These are phyloP conservation scores for Paramyrothecium sp. DNA, from an alignment of 2,329 filamentous ascomycete genomes.

Conservation along the genomic window DNA sequence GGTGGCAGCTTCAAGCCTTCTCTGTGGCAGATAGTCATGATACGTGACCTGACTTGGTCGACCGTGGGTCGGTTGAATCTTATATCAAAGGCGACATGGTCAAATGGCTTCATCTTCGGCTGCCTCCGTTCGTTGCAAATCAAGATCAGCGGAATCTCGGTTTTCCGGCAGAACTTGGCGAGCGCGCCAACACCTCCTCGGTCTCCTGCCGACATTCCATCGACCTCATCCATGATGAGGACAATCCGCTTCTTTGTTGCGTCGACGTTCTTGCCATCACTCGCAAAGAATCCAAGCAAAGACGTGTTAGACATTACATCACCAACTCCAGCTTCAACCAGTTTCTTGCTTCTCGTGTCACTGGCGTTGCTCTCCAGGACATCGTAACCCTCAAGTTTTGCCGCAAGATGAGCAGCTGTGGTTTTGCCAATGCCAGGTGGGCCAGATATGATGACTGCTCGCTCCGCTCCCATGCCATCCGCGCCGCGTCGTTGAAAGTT, in stretches of 20 bases:
- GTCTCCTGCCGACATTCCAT: slow-evolving; percentile 97
- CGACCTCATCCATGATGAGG: slow-evolving; percentile 97
- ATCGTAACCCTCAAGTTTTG: slow-evolving; percentile 90
- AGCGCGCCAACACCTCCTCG: slow-evolving; percentile 92
- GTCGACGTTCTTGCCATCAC: slow-evolving; percentile 78
- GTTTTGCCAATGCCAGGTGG: slow-evolving; percentile 98
- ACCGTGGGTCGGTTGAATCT: slow-evolving; percentile 86
- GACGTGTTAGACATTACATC: slow-evolving; percentile 95
- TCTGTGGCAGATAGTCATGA: slow-evolving; percentile 92
- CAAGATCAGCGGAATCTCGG: slow-evolving; percentile 88
- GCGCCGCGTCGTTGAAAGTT: slow-evolving; percentile 80
- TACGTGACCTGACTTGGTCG: slow-evolving; percentile 85
- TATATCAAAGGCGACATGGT: slow-evolving; percentile 79
- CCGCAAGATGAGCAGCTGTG: slow-evolving; percentile 90
- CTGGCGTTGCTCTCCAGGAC: slow-evolving; percentile 94
- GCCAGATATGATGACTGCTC: slow-evolving; percentile 93
- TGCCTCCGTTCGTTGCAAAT: slow-evolving; percentile 94
- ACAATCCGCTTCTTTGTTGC: slow-evolving; percentile 86
- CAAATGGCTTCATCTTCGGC: slow-evolving; percentile 98
- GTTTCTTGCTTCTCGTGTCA: slow-evolving; percentile 91
- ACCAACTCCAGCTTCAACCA: slow-evolving; percentile 84
- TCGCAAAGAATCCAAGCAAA: slow-evolving; percentile 84
- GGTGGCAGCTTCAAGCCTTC: slow-evolving; percentile 85
- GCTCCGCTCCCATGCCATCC: slow-evolving; percentile 78
- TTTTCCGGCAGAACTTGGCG: slow-evolving; percentile 93